Conservation (phyloP, 1,139 yeast species). For the Spathaspora jeffriesii region DNA sequence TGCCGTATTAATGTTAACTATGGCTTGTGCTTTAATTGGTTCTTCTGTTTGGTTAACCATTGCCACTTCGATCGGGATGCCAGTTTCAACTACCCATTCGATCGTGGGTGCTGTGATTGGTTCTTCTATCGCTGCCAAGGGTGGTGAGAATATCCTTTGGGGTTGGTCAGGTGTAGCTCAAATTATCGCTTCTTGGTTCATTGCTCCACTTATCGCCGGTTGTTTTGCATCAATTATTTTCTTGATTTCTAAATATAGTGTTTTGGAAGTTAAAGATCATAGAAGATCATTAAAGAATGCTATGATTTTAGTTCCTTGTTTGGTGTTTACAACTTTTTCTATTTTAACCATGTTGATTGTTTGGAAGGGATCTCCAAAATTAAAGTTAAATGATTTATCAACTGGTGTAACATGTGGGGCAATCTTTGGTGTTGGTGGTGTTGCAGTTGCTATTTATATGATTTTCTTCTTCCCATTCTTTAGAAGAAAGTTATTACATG, state of each 20-base stretch:
- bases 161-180: constrained; percentile 77
- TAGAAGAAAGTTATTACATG: constrained; percentile 57
- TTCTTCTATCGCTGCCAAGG: constrained; percentile 71
- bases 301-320: constrained; percentile 56
- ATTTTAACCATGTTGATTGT: constrained; percentile 62
- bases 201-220: constrained; percentile 78
- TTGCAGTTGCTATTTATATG: constrained; percentile 51
- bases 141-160: constrained; percentile 61
- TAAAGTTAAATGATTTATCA: constrained; percentile 54
- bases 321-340: constrained; percentile 62
- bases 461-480: constrained; percentile 63
- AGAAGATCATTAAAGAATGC: constrained; percentile 51
- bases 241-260: constrained; percentile 57
- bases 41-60: constrained; percentile 72
- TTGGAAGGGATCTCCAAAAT: constrained; percentile 76
- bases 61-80: constrained; percentile 71
- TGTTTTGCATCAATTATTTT: constrained; percentile 59
- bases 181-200: constrained; percentile 79
- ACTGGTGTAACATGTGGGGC: constrained; percentile 54
- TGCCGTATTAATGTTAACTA: constrained; percentile 70
- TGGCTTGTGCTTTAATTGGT: constrained; percentile 77
- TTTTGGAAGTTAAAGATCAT: constrained; percentile 57
- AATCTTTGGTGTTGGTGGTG: constrained; percentile 64
- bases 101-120: constrained; percentile 81
- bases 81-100: constrained; percentile 80